Base-by-base conservation (phyloP, 202 grass and related monocot species). In the Zizania palustris region DNA sequence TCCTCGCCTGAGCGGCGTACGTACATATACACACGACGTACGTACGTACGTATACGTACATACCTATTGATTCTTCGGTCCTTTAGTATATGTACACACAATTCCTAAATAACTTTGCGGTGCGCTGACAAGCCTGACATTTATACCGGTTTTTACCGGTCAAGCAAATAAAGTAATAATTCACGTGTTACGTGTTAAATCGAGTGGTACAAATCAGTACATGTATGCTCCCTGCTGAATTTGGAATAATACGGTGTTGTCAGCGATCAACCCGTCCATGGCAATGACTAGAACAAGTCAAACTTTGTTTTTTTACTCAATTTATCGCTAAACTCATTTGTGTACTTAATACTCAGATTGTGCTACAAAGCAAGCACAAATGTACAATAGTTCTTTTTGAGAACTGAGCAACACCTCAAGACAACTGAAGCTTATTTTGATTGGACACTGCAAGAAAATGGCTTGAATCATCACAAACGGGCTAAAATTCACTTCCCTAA, bases 1-100 rank as follows among this genome's bases (percentile, higher is more conserved):
- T 90, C 73, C 86, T 98, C 58, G 84, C 74, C 12, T 91, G 76
- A 87, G 3, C 12, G 11, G 16, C 3, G 5, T 0, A 34, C 21
- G 11, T 14, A 0, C 28, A 28, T 28, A 28, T 28, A 28, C 28
- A 28, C 28, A 28, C 28, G 28, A 28, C 34, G 16, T 45, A 45
- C 21, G 45, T 48, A 4, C 44, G 3, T 12, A 11, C 5, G 11
- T 12, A 3, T 36, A 48, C 11, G 0, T 39, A 28, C 5, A 4
- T 16, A 19, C 3, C 28, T 28, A 28, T 28, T 28, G 4, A 63
- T 63, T 42, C 3, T 55, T 20, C 14, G 1, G 19, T 9, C 50
- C 11, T 22, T 18, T 12, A 9, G 22, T 36, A 45, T 21, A 3
- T 13, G 1, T 69, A 33, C 11, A 5, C 5, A 10, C 10, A 58